Percentiles rank a stretch among this genome's conserved stretches.
Conservation (phyloP, 768 basidiomycete genomes). For the Suillus clintonianus region DNA sequence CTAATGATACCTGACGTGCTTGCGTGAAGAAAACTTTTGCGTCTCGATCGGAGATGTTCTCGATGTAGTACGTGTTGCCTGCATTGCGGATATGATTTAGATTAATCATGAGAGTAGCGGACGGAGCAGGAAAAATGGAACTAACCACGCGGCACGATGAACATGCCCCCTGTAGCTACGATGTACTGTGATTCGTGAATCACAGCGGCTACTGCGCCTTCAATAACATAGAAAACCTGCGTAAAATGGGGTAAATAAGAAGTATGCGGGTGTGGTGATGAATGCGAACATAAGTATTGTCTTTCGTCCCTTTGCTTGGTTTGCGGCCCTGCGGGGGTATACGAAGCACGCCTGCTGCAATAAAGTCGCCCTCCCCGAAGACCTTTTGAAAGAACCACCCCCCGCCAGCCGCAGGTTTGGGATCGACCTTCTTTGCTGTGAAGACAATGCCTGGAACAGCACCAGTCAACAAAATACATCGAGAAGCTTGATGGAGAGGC, state of each 20-base stretch:
- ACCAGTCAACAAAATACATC: slow-evolving; percentile 4
- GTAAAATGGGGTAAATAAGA: background rate
- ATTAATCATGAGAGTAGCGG: background rate
- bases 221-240: slow-evolving; percentile 78
- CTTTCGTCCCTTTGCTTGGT: slow-evolving; percentile 85
- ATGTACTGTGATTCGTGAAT: slow-evolving; percentile 80
- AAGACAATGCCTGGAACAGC: slow-evolving; percentile 69
- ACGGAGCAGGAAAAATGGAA: slow-evolving; percentile 1
- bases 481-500: background rate
- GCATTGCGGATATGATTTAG: background rate
- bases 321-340: slow-evolving; percentile 83
- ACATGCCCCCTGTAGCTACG: slow-evolving; percentile 81
- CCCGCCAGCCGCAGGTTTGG: slow-evolving; percentile 57
- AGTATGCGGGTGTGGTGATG: background rate
- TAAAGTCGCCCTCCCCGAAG: slow-evolving; percentile 87
- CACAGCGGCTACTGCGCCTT: slow-evolving; percentile 86
- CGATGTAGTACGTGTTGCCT: slow-evolving; percentile 92
- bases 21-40: slow-evolving; percentile 92
- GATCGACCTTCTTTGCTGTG: slow-evolving; percentile 67
- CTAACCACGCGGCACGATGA: slow-evolving; percentile 87
- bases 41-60: slow-evolving; percentile 80
- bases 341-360: slow-evolving; percentile 85
- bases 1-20: slow-evolving; percentile 55
- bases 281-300: slow-evolving; percentile 84
- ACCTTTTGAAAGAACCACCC: slow-evolving; percentile 89